Conservation (phyloP, 768 basidiomycete species). For the Xerocomellus intermedius region DNA sequence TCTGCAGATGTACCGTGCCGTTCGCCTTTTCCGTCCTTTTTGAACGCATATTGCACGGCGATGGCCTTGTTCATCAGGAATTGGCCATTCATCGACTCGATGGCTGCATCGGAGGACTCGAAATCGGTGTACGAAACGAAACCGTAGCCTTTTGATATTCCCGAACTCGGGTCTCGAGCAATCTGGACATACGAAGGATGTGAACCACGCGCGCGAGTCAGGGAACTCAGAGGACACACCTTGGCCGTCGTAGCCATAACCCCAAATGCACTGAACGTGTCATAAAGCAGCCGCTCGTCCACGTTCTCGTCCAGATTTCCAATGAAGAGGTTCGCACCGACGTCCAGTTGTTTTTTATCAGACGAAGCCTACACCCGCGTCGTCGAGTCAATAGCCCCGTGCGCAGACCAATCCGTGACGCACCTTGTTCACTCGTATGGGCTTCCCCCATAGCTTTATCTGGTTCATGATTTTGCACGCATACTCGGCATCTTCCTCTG, state of each 20-base stretch:
- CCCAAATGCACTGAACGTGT: constrained; percentile 95
- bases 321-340: constrained; percentile 96
- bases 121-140: constrained; percentile 98
- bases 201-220: not conserved
- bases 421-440: constrained; percentile 98
- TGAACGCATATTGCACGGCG: constrained; percentile 97
- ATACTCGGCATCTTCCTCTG: constrained; percentile 99
- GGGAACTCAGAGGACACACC: constrained; percentile 34
- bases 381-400: constrained; percentile 8
- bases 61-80: constrained; percentile 99
- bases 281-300: constrained; percentile 88
- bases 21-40: constrained; percentile 98
- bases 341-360: constrained; percentile 97
- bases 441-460: constrained; percentile 98
- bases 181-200: constrained; percentile 50
- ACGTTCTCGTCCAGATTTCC: constrained; percentile 95
- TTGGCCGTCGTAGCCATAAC: constrained; percentile 90
- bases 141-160: constrained; percentile 93
- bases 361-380: constrained; percentile 74
- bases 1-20: constrained; percentile 97
- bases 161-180: constrained; percentile 81
- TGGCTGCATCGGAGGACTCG: constrained; percentile 92
- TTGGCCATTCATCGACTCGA: constrained; percentile 96
- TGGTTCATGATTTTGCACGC: constrained; percentile 99
- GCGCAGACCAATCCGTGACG: constrained; percentile 25